Percentiles rank a stretch among this genome's conserved stretches.
phyloP scores from a whole-genome alignment of 805 yeast genomes.

The Tetrapisispora phaffii region DNA sequence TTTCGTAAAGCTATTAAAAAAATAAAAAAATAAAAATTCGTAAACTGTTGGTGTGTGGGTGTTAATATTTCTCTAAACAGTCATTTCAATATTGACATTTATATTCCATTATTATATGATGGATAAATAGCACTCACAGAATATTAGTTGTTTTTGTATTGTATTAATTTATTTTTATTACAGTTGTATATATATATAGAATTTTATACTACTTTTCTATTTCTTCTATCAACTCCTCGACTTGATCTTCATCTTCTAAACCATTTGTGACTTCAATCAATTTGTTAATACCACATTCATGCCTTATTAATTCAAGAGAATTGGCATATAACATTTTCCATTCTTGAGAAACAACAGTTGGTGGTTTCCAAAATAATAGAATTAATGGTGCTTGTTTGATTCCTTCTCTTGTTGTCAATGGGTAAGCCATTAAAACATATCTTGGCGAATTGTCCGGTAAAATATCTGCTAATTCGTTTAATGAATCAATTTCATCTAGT shows the following conservation, averaged over 20 bases:
- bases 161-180: not conserved
- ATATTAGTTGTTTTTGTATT: not conserved
- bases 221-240: slow-evolving; percentile 26
- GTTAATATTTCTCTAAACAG: no score
- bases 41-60: no score
- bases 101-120: no score
- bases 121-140: no score
- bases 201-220: slow-evolving; percentile 26
- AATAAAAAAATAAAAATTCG: no score
- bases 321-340: slow-evolving; percentile 85
- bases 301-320: slow-evolving; percentile 70
- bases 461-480: slow-evolving; percentile 62
- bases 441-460: slow-evolving; percentile 78
- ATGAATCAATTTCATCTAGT: slow-evolving; percentile 33
- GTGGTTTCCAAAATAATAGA: slow-evolving; percentile 80
- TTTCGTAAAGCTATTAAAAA: no score
- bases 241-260: slow-evolving; percentile 26
- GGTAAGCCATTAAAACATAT: slow-evolving; percentile 66
- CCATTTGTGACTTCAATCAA: slow-evolving; percentile 29
- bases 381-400: slow-evolving; percentile 65
- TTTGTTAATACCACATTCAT: slow-evolving; percentile 62
- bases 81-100: no score
- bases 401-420: slow-evolving; percentile 60
- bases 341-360: slow-evolving; percentile 66
- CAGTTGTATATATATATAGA: not conserved